Base-by-base conservation (phyloP, 1,139 yeast species). In the Suhomyces terraborum region DNA sequence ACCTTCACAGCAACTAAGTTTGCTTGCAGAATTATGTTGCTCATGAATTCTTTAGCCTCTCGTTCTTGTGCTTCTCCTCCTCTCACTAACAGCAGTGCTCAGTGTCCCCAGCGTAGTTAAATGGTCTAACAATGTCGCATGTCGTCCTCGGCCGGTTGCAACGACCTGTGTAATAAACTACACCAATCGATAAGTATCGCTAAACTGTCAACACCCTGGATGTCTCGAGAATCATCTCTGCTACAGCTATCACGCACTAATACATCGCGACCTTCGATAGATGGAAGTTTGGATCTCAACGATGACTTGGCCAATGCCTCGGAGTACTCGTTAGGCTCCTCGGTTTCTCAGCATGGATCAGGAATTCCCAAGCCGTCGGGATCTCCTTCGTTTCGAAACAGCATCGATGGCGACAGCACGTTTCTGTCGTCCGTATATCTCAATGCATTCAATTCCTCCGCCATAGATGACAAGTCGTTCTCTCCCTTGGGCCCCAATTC, bases 401-500 rank as follows among this genome's bases (percentile, higher is more conserved):
- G 75, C 47, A 58, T 68, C 12, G 77, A 72, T 43, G 68, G 55
- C 13, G 74, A 68, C 13, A 62, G 68, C 35, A 55, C 61, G 30
- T 58, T 62, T 34, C 67, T 59, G 65, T 57, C 67, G 1, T 59
- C 67, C 7, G 60, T 61, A 8, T 63, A 56, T 42, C 64, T 62
- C 51, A 66, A 60, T 32, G 49, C 51, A 17, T 57, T 54, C 43
- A 56, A 55, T 38, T 45, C 54, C 23, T 59, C 54, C 27, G 47
- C 50, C 20, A 59, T 53, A 10, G 61, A 55, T 21, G 53, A 50
- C 14, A 44, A 37, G 24, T 42, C 48, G n/a, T 64, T 75, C 38
- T 79, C 85, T 9, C 88, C 91, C 1, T 62, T 86, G 50, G 94
- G 94, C 0, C 84, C 88, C 42, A 87, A 86, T 56, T 83, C 95